phyloP scores from a whole-genome alignment of 2,329 filamentous ascomycete species.

The Fusarium hainanense region DNA sequence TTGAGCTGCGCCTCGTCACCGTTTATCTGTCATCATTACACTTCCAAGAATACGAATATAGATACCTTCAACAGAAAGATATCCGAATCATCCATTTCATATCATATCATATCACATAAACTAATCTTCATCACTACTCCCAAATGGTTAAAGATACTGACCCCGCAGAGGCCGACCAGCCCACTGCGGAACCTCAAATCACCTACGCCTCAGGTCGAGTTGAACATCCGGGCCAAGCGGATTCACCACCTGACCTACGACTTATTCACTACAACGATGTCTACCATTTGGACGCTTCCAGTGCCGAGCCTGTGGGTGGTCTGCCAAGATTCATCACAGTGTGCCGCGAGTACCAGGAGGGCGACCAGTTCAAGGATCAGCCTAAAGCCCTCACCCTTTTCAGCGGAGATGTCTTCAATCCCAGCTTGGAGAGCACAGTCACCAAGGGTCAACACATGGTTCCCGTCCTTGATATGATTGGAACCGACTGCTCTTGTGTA shows the following conservation, averaged over 20 bases:
- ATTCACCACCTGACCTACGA: conserved; percentile 73
- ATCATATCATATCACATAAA: neutral
- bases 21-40: conserved; percentile 35
- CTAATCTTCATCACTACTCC: neutral
- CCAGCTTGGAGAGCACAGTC: conserved; percentile 86
- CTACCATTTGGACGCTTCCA: conserved; percentile 82
- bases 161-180: conserved; percentile 22
- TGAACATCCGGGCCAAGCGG: conserved; percentile 25
- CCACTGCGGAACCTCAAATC: conserved; percentile 46
- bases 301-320: conserved; percentile 85
- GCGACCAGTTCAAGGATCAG: conserved; percentile 69
- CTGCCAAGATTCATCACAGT: conserved; percentile 83
- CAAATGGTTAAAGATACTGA: conserved; percentile 38
- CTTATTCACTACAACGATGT: conserved; percentile 94
- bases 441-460: conserved; percentile 95
- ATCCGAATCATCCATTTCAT: neutral
- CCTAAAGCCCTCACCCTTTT: conserved; percentile 81
- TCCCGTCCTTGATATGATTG: conserved; percentile 80
- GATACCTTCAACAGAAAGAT: neutral
- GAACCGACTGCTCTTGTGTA: conserved; percentile 83
- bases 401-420: conserved; percentile 93
- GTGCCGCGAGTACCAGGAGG: conserved; percentile 77
- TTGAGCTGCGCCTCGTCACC: conserved; percentile 33
- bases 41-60: neutral
- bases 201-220: conserved; percentile 44